Evolutionary conservation across 768 basidiomycete species (phyloP).

Genomic region (Tulasnella sp.): DNA sequence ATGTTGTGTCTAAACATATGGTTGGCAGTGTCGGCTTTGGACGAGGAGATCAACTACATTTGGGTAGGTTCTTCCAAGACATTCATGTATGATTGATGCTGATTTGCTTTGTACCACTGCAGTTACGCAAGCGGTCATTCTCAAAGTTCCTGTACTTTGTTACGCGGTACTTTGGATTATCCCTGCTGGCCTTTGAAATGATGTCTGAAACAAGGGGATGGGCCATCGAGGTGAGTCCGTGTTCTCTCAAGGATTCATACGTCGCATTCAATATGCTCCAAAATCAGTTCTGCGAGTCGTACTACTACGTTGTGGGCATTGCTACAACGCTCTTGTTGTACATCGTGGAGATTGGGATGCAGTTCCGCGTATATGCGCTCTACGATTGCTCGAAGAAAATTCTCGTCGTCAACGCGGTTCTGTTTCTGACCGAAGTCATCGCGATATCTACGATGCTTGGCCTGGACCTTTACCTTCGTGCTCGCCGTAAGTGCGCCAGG

Average conservation of each 20-base stretch:
- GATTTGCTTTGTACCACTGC: neutral
- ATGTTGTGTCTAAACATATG: neutral
- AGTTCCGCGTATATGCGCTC: constrained; percentile 1
- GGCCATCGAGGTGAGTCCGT: neutral
- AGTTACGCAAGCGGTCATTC: neutral
- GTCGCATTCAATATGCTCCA: neutral
- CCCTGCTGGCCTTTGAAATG: neutral
- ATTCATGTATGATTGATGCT: neutral
- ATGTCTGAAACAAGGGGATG: neutral
- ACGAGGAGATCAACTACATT: neutral
- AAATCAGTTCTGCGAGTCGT: neutral
- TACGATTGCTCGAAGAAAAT: neutral
- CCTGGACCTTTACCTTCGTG: neutral
- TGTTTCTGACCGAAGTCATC: neutral
- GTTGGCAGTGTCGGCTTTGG: neutral
- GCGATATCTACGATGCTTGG: neutral
- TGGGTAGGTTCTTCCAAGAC: neutral
- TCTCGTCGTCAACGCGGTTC: neutral
- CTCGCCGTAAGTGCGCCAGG: neutral
- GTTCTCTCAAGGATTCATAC: neutral
- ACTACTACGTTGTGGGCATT: neutral
- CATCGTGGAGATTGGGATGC: neutral
- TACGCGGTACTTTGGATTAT: constrained; percentile 1
- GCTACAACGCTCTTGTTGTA: neutral
- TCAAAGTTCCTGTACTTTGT: constrained; percentile 1